Conservation (phyloP, 495 filamentous ascomycete species). For the Penicillium salamii region DNA sequence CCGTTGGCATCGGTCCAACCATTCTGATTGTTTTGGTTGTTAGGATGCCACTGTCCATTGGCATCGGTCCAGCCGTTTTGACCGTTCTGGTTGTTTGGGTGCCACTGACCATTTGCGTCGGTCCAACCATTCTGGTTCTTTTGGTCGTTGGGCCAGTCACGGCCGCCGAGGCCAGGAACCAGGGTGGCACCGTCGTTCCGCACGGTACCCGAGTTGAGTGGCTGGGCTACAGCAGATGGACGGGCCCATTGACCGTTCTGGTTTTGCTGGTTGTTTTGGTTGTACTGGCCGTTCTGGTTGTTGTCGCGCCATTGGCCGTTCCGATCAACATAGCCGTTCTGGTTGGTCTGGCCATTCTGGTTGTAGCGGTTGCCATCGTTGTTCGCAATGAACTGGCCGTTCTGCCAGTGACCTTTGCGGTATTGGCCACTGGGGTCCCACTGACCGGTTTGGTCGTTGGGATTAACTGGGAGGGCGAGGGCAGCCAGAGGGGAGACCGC, state of each 20-base stretch:
- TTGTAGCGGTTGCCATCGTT: slow-evolving; percentile 5
- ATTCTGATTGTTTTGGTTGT: slow-evolving; percentile 6
- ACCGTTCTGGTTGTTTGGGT: too few relatives aligned
- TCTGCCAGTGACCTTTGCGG: slow-evolving; percentile 20
- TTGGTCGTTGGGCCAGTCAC: slow-evolving; percentile 9
- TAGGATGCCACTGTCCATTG: slow-evolving; percentile 10
- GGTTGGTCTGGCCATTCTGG: slow-evolving; percentile 4
- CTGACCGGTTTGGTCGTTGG: slow-evolving; percentile 19
- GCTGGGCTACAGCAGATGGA: too few relatives aligned
- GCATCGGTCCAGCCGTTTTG: too few relatives aligned
- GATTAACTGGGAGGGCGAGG: slow-evolving; percentile 25
- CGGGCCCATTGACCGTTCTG: slow-evolving; percentile 6
- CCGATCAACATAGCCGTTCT: slow-evolving; percentile 3
- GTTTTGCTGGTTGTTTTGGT: slow-evolving; percentile 1
- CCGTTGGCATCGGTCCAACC: slow-evolving; percentile 17
- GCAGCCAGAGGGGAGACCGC: slow-evolving; percentile 21
- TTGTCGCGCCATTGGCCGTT: slow-evolving; percentile 11
- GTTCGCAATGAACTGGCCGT: slow-evolving; percentile 19
- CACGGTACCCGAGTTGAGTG: too few relatives aligned
- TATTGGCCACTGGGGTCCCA: slow-evolving; percentile 26
- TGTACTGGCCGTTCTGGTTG: slow-evolving; percentile 7
- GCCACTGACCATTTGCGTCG: too few relatives aligned
- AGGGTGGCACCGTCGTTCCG: too few relatives aligned
- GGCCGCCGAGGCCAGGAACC: neutral
- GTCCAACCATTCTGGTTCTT: slow-evolving; percentile 14